These are phyloP conservation scores for Penicillium paneum DNA, from an alignment of 2,329 filamentous ascomycete genomes.

Conservation along the genomic window DNA sequence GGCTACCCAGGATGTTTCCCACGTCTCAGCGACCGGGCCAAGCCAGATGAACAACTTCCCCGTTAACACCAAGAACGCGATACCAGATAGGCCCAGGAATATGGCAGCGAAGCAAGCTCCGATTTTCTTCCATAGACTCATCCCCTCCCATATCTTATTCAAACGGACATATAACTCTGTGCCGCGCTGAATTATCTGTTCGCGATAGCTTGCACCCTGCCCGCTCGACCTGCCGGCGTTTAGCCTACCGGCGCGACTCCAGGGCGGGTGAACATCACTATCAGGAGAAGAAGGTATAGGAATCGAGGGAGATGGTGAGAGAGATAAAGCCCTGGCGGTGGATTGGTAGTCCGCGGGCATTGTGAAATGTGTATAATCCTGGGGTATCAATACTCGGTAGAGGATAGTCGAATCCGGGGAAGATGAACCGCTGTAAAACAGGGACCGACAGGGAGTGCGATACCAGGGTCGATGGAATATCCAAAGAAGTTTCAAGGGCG, in stretches of 20 bases:
- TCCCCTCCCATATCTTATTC: conserved; percentile 35
- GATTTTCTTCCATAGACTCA: conserved; percentile 58
- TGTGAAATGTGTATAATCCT: conserved; percentile 9
- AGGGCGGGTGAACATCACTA: conserved; percentile 47
- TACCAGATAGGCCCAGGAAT: conserved; percentile 52
- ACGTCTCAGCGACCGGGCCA: conserved; percentile 68
- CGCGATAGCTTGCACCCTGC: conserved; percentile 34
- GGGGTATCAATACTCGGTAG: conserved; percentile 2
- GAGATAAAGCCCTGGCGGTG: conserved; percentile 53
- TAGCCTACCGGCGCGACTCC: conserved; percentile 48
- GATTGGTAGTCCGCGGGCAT: conserved; percentile 52
- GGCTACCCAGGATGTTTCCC: conserved; percentile 70
- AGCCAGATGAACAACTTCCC: conserved; percentile 75
- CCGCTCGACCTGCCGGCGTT: conserved; percentile 38
- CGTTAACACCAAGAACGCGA: conserved; percentile 74
- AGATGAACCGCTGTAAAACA: not conserved
- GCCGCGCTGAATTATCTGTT: conserved; percentile 38
- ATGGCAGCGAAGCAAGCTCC: conserved; percentile 54
- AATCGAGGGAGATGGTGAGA: conserved; percentile 47
- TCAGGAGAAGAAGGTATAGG: conserved; percentile 46
- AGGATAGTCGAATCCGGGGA: conserved; percentile 14
- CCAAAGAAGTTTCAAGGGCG: conserved; percentile 3
- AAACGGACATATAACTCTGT: conserved; percentile 35
- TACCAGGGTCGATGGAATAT: not conserved
- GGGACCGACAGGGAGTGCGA: conserved; percentile 8